Base-by-base conservation (phyloP, 495 filamentous ascomycete species). In the Halenospora varia region DNA sequence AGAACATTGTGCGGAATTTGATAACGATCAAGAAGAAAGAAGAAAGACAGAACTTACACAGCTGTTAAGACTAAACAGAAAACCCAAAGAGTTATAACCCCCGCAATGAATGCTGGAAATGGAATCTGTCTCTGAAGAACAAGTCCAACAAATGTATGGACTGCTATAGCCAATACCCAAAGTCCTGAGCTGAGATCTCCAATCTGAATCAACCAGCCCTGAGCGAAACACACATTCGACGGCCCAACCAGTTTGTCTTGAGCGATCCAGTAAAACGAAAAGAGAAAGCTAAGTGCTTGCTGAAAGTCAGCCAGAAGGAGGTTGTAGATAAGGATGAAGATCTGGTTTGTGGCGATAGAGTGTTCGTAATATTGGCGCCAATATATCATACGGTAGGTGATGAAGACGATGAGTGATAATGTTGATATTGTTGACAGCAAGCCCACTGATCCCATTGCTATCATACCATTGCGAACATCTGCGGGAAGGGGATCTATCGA, bases 271-370 rank as follows among this genome's bases (percentile, higher is more conserved):
- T 82, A 75, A 48, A 82, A 68, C 39, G 75, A 79, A 47, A 87
- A 74, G 22, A 85, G 54, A 57, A 86, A 86, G 8, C 77, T 77
- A 3, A 84, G 63, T 0, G 80, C 75, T 68, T 86, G 84, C 58
- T 81, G 75, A 24, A 86, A 70, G 66, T 87, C 84, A 15, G 84
- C 84, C 23, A 86, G 62, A 6, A 88, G 70, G 18, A 88, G 76
- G 61, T 86, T 86, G 64, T 80, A 85, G 23, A 87, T 85, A 2
- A 88, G 73, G n/a, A 86, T 56, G 35, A 88, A 73, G 45, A 80
- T 82, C 62, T 88, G 83, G 60, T 86, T 86, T 70, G 80, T 81
- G 61, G 73, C 70, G 40, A 75, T 61, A 41, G 69, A 67, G 19
- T 71, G 65, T 18, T 67, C 50, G 53, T 78, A 78, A 55, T 70